Evolutionary conservation across 208 protist genomes (phyloP).

Genomic region (Leishmania arabica): DNA sequence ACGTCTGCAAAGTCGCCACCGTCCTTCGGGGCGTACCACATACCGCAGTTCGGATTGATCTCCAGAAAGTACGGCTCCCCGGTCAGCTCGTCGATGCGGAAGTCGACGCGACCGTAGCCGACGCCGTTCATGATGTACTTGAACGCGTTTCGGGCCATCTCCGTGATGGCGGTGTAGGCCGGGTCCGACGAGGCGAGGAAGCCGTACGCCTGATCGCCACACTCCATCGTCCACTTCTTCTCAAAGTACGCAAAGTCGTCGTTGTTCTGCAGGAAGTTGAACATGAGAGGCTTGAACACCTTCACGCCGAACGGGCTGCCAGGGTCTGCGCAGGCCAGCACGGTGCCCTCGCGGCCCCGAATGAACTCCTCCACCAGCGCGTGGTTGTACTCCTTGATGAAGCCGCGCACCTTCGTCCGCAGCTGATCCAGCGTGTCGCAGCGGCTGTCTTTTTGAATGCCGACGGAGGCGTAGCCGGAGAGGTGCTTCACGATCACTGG

Average conservation of each 20-base stretch:
- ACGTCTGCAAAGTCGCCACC: conserved; percentile 87
- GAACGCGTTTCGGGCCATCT: conserved; percentile 84
- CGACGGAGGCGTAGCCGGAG: conserved; percentile 86
- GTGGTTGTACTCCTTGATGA: conserved; percentile 83
- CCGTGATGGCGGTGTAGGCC: conserved; percentile 66
- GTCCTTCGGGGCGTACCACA: conserved; percentile 86
- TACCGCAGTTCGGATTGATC: conserved; percentile 92
- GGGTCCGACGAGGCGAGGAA: conserved; percentile 73
- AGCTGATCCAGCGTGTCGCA: conserved; percentile 85
- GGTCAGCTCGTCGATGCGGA: conserved; percentile 79
- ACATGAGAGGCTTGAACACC: conserved; percentile 89
- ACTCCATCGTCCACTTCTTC: conserved; percentile 87
- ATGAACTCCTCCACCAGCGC: conserved; percentile 92
- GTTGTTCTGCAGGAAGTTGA: conserved; percentile 69
- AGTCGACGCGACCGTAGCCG: conserved; percentile 86
- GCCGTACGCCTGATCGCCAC: conserved; percentile 59
- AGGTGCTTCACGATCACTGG: conserved; percentile 92
- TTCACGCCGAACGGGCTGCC: conserved; percentile 74
- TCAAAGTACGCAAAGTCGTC: conserved; percentile 92
- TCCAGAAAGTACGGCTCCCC: conserved; percentile 84
- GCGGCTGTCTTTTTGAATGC: conserved; percentile 84
- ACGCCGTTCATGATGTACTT: conserved; percentile 87
- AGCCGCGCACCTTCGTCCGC: conserved; percentile 55
- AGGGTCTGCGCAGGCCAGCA: conserved; percentile 75
- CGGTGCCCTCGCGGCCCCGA: conserved; percentile 82